Evolutionary conservation across 2,329 filamentous ascomycete species (phyloP).

Genomic region (Ceratocystis eucalypticola): DNA sequence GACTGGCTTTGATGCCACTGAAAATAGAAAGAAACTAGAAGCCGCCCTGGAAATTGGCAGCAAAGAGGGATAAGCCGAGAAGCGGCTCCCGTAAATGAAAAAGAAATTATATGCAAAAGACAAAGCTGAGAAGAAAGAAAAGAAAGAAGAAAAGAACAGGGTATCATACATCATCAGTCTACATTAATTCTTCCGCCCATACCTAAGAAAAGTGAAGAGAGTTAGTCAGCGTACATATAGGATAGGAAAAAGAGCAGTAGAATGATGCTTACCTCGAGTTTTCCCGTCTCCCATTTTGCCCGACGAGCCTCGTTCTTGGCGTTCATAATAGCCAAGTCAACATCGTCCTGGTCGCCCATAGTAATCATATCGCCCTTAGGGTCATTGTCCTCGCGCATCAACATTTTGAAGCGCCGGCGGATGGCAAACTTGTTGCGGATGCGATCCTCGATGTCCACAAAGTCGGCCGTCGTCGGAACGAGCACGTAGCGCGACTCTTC

Average conservation of each 20-base stretch:
- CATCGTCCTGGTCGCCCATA: slow-evolving; percentile 88
- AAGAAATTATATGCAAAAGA: slow-evolving; percentile 10
- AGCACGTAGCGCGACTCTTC: slow-evolving; percentile 90
- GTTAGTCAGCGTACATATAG: slow-evolving; percentile 22
- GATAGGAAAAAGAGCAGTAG: slow-evolving; percentile 10
- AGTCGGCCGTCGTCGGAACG: slow-evolving; percentile 59
- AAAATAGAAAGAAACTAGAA: not conserved
- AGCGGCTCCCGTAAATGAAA: not conserved
- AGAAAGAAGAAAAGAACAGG: not conserved
- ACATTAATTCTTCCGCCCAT: slow-evolving; percentile 30
- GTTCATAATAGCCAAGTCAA: slow-evolving; percentile 70
- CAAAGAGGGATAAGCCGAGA: not conserved
- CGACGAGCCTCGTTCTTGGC: slow-evolving; percentile 56
- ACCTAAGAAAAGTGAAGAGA: slow-evolving; percentile 26
- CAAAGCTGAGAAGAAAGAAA: not conserved
- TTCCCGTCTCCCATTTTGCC: slow-evolving; percentile 69
- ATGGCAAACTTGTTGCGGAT: slow-evolving; percentile 81
- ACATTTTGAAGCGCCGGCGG: slow-evolving; percentile 68
- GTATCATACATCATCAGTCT: slow-evolving; percentile 8
- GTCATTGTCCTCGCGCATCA: slow-evolving; percentile 67
- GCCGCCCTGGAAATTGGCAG: not conserved
- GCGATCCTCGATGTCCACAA: slow-evolving; percentile 61
- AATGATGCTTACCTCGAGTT: slow-evolving; percentile 70
- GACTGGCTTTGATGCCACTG: not conserved
- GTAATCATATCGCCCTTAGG: slow-evolving; percentile 84